Percentiles rank a stretch among this genome's conserved stretches.
Conservation (phyloP, 208 protist species). For the Leishmania martiniquensis region DNA sequence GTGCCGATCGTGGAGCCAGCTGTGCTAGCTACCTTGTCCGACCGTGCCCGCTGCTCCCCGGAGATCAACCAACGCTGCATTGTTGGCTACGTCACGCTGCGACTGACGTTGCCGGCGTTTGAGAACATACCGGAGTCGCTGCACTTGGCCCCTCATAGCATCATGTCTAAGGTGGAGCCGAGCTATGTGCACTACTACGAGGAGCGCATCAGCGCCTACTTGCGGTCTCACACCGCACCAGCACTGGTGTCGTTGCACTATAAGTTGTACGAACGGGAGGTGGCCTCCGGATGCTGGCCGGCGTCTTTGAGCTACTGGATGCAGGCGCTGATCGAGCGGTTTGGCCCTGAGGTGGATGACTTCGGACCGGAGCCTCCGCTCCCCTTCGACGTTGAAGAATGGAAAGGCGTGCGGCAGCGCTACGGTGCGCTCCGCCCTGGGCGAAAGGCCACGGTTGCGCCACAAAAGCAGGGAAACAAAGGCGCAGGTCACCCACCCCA, state of each 20-base stretch:
- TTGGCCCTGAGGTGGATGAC: conserved; percentile 41
- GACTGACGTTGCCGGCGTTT: conserved; percentile 67
- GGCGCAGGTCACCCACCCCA: neutral
- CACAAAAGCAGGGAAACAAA: neutral
- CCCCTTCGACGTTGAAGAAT: conserved; percentile 46
- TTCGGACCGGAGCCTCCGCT: conserved; percentile 50
- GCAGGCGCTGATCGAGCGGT: conserved; percentile 50
- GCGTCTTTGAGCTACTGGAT: conserved; percentile 66
- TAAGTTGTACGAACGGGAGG: conserved; percentile 78
- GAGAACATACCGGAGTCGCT: conserved; percentile 59
- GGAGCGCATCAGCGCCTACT: conserved; percentile 58
- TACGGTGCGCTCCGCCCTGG: conserved; percentile 18
- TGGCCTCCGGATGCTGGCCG: conserved; percentile 67
- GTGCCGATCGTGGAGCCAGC: conserved; percentile 53
- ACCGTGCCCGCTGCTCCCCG: conserved; percentile 9
- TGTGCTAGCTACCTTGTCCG: conserved; percentile 7
- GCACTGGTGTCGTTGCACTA: conserved; percentile 71
- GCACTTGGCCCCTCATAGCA: conserved; percentile 37
- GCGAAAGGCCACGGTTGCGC: conserved; percentile 25
- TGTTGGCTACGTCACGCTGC: conserved; percentile 63
- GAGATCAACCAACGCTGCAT: conserved; percentile 31
- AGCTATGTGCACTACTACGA: conserved; percentile 74
- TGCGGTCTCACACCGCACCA: conserved; percentile 44
- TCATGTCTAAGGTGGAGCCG: conserved; percentile 42
- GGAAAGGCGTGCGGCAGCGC: conserved; percentile 26